phyloP scores from a whole-genome alignment of 257 asterid genomes.

The Ligustrum vulgare region DNA sequence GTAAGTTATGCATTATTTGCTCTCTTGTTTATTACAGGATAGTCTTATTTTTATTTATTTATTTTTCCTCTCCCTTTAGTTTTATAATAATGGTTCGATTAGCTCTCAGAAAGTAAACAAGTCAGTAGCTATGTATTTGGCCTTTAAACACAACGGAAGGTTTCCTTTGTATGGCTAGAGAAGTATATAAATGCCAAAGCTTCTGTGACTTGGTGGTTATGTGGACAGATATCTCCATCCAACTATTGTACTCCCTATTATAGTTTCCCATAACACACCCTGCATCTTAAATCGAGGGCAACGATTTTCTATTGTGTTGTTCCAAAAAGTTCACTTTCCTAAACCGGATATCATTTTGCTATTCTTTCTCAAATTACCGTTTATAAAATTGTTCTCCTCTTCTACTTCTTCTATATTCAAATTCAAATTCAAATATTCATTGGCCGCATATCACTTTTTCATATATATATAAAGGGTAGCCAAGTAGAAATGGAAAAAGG shows the following conservation, averaged over 20 bases:
- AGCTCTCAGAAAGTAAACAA: neutral
- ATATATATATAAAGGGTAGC: neutral
- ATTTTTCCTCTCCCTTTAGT: neutral
- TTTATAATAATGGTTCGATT: neutral
- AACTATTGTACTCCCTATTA: neutral
- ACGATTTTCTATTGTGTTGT: neutral
- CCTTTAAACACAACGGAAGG: neutral
- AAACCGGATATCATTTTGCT: neutral
- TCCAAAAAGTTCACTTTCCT: neutral
- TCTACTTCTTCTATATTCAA: neutral
- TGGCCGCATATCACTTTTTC: neutral
- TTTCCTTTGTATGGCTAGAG: neutral
- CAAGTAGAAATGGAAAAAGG: neutral
- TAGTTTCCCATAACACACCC: neutral
- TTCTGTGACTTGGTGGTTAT: neutral
- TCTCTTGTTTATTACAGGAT: conserved; percentile 5
- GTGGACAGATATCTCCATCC: neutral
- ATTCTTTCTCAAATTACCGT: no score
- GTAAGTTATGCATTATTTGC: conserved; percentile 36
- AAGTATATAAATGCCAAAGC: neutral
- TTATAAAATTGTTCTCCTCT: no score
- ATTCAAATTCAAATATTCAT: neutral
- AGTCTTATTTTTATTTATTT: neutral
- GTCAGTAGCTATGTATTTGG: neutral
- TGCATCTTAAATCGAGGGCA: neutral